Evolutionary conservation across 169 alveolate genomes (phyloP).

Genomic region (Plasmodium reichenowi): DNA sequence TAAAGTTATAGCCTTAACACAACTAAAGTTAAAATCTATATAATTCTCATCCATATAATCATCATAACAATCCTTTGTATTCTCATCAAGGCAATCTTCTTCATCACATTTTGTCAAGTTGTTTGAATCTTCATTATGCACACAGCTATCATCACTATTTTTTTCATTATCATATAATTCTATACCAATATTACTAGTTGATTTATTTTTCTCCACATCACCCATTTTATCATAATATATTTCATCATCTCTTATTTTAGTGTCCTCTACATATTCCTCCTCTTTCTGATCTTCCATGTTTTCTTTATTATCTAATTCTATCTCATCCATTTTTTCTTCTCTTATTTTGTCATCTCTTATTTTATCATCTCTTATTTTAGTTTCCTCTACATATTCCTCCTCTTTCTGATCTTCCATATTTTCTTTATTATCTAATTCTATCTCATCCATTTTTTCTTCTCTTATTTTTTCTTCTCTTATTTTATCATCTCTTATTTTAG

Average conservation of each 20-base stretch:
- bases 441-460: no score
- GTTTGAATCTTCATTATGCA: not conserved
- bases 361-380: not conserved
- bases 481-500: not conserved
- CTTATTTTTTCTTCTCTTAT: no score
- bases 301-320: no score
- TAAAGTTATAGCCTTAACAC: constrained; percentile 5
- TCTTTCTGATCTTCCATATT: not conserved
- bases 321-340: no score
- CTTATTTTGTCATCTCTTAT: no score
- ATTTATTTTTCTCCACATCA: not conserved
- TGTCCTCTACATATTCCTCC: constrained; percentile 6
- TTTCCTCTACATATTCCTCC: constrained; percentile 9
- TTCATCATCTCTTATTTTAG: not conserved
- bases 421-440: no score
- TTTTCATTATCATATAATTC: no score
- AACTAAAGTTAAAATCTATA: constrained; percentile 7
- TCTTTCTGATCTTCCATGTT: not conserved
- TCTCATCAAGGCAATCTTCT: constrained; percentile 4
- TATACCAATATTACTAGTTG: not conserved
- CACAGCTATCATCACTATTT: not conserved
- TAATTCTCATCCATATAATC: constrained; percentile 25
- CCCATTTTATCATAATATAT: not conserved
- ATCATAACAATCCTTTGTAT: constrained; percentile 9
- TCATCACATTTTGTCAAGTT: not conserved